Conservation (phyloP, 2,329 filamentous ascomycete species). For the Xylaria sp. region DNA sequence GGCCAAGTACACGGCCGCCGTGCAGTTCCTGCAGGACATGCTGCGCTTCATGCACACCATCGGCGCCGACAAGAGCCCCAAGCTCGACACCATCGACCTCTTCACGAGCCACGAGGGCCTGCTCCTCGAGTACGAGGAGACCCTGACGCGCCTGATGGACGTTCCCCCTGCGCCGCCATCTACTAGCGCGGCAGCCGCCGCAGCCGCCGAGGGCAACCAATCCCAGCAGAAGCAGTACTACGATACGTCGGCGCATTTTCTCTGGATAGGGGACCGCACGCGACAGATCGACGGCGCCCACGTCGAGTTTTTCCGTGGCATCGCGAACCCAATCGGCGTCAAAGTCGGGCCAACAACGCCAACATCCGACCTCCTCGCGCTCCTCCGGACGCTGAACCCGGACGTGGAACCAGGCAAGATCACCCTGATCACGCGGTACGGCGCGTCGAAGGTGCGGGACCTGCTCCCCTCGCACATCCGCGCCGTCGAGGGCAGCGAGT, state of each 20-base stretch:
- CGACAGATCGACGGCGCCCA: slow-evolving; percentile 93
- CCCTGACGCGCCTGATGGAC: slow-evolving; percentile 80
- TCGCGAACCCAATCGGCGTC: slow-evolving; percentile 95
- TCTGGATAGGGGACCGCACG: slow-evolving; percentile 98
- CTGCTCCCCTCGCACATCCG: slow-evolving; percentile 88
- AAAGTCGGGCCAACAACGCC: slow-evolving; percentile 93
- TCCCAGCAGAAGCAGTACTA: slow-evolving; percentile 73
- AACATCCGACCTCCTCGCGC: slow-evolving; percentile 76
- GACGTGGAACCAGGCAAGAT: slow-evolving; percentile 86
- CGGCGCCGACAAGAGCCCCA: slow-evolving; percentile 84
- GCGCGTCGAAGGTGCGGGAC: slow-evolving; percentile 77
- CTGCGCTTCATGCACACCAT: slow-evolving; percentile 95
- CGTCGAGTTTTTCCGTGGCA: slow-evolving; percentile 96
- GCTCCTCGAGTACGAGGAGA: slow-evolving; percentile 92
- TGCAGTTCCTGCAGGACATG: slow-evolving; percentile 87
- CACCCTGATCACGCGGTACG: slow-evolving; percentile 95
- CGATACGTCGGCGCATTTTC: slow-evolving; percentile 94
- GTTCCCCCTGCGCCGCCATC: slow-evolving; percentile 60
- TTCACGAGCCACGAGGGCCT: slow-evolving; percentile 97
- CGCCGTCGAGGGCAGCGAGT: slow-evolving; percentile 83
- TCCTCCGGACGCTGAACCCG: slow-evolving; percentile 90
- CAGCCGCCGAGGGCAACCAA: slow-evolving; percentile 42
- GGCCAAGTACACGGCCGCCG: slow-evolving; percentile 85
- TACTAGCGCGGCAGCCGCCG: slow-evolving; percentile 4
- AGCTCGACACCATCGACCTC: slow-evolving; percentile 91